Evolutionary conservation across 2,329 filamentous ascomycete genomes (phyloP), one percentile per base, ranked within the genome.

Genomic region (Hymenoscyphus fructigenus): DNA sequence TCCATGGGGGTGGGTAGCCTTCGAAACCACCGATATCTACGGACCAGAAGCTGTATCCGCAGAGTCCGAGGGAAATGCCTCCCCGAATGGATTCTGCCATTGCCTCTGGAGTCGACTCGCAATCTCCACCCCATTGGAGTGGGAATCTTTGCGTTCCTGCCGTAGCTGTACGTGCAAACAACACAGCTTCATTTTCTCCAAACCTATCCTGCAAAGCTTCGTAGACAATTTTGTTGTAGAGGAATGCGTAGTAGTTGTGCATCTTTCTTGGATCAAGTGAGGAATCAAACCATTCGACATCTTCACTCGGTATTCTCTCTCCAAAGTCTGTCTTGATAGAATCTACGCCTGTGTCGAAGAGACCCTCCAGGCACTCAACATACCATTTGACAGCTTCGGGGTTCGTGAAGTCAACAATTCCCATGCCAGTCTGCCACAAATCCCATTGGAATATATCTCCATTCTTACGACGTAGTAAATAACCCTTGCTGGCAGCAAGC

Each of bases 241-340:
- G 76, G 68, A 85, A 84, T 0, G 85, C 79, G 71, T 88, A 88
- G 76, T 83, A 88, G 73, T 88, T 88, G 75, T 88, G 86, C 85
- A 88, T 88, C 59, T 83, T 81, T 38, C 72, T 78, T 2, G 85
- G 82, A 68, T 87, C 81, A 1, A 75, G 65, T 17, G 77, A 79
- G 38, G 77, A 73, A 66, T 87, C 83, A 66, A 82, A 78, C 79
- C 85, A 88, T 59, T 81, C 75, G 1, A 87, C 80, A 63, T 84
- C 82, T 44, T 80, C 78, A 12, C 80, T 81, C 0, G 85, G 86
- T 55, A 88, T 88, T 17, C 85, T 79, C 71, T 88, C 85, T 28
- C 84, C 85, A 67, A 88, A 88, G 72, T 88, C 85, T 1, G 86
- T 88, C 71, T 88, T 88, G 79, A 88, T 85, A 20, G 80, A 80